These are phyloP conservation scores for Puya raimondii DNA, from an alignment of 176 grass and related monocot genomes.

Conservation along the genomic window DNA sequence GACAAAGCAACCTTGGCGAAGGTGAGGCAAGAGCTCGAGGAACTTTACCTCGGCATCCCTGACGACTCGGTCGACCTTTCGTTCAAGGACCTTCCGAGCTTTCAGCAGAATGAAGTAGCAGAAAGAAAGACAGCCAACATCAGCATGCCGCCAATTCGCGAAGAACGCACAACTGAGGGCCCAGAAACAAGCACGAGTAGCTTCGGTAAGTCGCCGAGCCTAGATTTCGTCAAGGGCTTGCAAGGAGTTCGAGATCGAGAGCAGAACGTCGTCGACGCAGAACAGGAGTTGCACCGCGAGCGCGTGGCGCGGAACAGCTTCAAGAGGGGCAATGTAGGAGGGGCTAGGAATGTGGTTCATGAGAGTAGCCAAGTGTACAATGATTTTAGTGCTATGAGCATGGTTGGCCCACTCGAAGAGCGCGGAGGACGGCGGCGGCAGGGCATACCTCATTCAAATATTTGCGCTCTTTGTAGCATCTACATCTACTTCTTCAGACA, in stretches of 20 bases:
- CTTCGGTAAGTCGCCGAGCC: slow-evolving; percentile 29
- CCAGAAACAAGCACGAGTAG: neutral
- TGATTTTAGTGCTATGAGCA: neutral
- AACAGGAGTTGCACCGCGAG: neutral
- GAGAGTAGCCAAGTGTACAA: neutral
- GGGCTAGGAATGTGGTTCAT: neutral
- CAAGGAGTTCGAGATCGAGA: neutral
- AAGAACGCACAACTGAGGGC: neutral
- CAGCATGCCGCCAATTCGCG: neutral
- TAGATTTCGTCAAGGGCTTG: slow-evolving; percentile 43
- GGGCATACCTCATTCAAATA: slow-evolving; percentile 59
- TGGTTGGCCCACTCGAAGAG: neutral
- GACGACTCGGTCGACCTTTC: slow-evolving; percentile 64
- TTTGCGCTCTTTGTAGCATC: slow-evolving; percentile 38
- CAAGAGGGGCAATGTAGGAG: neutral
- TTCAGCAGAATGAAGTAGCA: neutral
- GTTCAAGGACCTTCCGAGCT: slow-evolving; percentile 43
- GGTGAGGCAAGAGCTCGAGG: slow-evolving; percentile 54
- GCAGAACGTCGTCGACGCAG: no score
- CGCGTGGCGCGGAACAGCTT: neutral
- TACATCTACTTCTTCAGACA: slow-evolving; percentile 48
- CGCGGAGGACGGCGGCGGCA: neutral
- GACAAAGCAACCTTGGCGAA: slow-evolving; percentile 30
- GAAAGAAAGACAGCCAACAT: neutral
- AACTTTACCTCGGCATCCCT: slow-evolving; percentile 44